Percentiles rank a stretch among this genome's conserved stretches.
Conservation (phyloP, 2,329 filamentous ascomycete genomes). For the Calonectria pseudoreteaudii region DNA sequence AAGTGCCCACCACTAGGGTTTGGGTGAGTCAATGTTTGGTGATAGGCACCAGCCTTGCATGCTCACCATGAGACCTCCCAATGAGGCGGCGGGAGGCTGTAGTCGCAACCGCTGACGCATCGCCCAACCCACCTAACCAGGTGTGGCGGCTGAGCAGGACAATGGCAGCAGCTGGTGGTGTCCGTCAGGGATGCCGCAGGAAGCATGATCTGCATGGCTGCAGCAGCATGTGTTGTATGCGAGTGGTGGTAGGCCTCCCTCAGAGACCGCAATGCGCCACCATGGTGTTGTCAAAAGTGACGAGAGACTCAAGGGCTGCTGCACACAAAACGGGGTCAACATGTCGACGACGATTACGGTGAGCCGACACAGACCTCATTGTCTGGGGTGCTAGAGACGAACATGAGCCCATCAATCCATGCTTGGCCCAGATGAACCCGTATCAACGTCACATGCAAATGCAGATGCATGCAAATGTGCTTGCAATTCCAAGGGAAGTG, state of each 20-base stretch:
- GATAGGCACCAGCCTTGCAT: conserved; percentile 1
- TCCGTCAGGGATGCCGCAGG: neutral
- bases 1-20: neutral
- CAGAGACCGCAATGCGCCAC: neutral
- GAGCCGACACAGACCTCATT: conserved; percentile 14
- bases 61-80: neutral
- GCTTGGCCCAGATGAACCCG: neutral
- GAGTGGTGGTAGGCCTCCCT: neutral
- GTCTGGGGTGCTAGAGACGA: neutral
- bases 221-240: conserved; percentile 8
- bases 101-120: conserved; percentile 24
- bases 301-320: neutral
- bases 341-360: neutral
- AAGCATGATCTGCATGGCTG: conserved; percentile 12
- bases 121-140: neutral
- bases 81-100: conserved; percentile 5
- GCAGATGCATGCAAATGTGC: neutral
- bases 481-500: neutral
- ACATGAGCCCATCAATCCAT: conserved; percentile 17
- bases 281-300: conserved; percentile 1
- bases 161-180: conserved; percentile 4
- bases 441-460: conserved; percentile 20
- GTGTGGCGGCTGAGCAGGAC: neutral
- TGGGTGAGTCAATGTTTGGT: neutral
- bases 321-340: neutral